Evolutionary conservation across 2,329 filamentous ascomycete species (phyloP), one percentile per base, ranked within the genome.

Genomic region (Monilinia laxa): DNA sequence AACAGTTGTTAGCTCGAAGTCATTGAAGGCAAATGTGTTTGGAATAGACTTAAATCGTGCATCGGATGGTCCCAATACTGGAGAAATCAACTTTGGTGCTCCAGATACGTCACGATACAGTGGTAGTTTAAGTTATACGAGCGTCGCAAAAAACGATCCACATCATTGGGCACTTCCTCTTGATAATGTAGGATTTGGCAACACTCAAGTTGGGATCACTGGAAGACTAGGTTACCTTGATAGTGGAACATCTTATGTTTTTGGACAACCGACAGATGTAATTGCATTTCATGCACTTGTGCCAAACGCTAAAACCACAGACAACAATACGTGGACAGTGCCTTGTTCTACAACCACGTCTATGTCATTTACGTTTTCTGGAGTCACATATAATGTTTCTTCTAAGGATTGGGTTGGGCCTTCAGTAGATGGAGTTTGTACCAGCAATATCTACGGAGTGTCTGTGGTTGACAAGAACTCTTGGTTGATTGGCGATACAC

Each of bases 401-500:
- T 79, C 86, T 1, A 83, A 86, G 72, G 93, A 96, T 75, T 96
- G 92, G 82, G 78, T 94, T 65, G 81, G 81, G 74, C 80, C 64
- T 73, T 72, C 60, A 74, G 78, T 64, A 18, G 71, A 72, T 62
- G 74, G 74, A n/a, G 76, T 77, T 38, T 90, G 87, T 74, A 83
- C 85, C 23, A 93, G 90, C 76, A 93, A 91, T 72, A 85, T 96
- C 47, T 88, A 92, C 64, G 90, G 90, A 1, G 83, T 87, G 35
- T 84, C 89, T 75, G 86, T 91, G 18, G 87, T 92, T 57, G 82
- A 69, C 18, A 54, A 18, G 16, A 71, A 66, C n/a, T 70, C 80
- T 72, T 96, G 92, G 92, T 81, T 97, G n/a, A 78, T 96, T 0
- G 93, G 93, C 2, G 92, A 93, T 71, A 86, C 90, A 0, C 96